Conservation (phyloP, 768 basidiomycete species). For the Amanita phalloides region DNA sequence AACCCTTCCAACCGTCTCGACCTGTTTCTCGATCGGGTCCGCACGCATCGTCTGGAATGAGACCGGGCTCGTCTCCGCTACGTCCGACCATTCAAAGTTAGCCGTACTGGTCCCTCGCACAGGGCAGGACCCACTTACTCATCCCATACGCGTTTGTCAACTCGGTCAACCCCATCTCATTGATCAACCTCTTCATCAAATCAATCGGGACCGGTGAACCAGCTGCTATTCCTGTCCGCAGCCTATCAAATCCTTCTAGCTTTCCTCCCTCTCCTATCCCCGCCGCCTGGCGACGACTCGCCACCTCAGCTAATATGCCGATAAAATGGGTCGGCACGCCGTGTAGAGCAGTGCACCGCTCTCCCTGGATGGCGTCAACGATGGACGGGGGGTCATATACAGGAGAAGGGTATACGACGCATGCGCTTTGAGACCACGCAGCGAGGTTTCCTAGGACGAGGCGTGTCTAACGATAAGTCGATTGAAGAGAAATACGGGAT, state of each 20-base stretch:
- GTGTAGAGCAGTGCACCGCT: slow-evolving; percentile 70
- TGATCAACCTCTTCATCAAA: slow-evolving; percentile 64
- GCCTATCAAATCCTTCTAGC: slow-evolving; percentile 4
- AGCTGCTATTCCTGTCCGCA: slow-evolving; percentile 74
- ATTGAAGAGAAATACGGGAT: slow-evolving; percentile 3
- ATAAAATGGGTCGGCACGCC: slow-evolving; percentile 84
- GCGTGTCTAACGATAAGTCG: slow-evolving; percentile 29
- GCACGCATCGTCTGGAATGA: slow-evolving; percentile 69
- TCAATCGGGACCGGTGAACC: slow-evolving; percentile 74
- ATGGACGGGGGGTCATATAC: slow-evolving; percentile 53
- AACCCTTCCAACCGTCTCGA: slow-evolving; percentile 73
- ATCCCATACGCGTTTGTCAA: slow-evolving; percentile 79
- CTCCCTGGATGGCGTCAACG: slow-evolving; percentile 58
- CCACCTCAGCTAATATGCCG: slow-evolving; percentile 59
- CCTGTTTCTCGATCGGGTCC: slow-evolving; percentile 63
- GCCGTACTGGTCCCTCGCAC: not conserved
- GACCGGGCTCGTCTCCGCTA: slow-evolving; percentile 47
- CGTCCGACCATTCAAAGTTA: not conserved
- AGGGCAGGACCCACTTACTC: slow-evolving; percentile 48
- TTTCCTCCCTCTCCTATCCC: slow-evolving; percentile 20
- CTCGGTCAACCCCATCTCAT: slow-evolving; percentile 54
- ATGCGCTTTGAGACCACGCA: slow-evolving; percentile 63
- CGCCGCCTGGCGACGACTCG: slow-evolving; percentile 32
- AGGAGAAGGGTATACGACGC: slow-evolving; percentile 66
- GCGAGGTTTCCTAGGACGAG: slow-evolving; percentile 77